Percentiles rank a stretch among this genome's conserved stretches.
phyloP scores from a whole-genome alignment of 371 early-diverging fungal species.

The Blakeslea trispora region DNA sequence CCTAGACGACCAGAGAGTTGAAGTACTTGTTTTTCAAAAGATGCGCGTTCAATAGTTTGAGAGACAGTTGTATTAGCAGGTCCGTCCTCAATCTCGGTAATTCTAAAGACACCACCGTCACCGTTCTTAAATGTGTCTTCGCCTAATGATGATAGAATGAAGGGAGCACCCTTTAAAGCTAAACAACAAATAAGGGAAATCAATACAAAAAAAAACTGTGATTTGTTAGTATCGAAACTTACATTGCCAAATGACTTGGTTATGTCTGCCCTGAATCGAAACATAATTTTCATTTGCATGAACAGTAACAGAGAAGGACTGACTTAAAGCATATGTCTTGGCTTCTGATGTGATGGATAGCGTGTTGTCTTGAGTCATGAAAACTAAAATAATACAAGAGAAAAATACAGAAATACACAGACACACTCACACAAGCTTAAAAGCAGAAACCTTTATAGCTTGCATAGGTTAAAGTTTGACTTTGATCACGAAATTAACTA shows the following conservation, averaged over 20 bases:
- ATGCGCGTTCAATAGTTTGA: slow-evolving; percentile 31
- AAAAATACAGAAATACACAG: background rate
- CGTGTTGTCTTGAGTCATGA: background rate
- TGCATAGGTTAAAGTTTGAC: no score
- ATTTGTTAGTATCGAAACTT: background rate
- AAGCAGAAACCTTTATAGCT: background rate
- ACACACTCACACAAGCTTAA: background rate
- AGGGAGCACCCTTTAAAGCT: slow-evolving; percentile 35
- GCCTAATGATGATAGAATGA: slow-evolving; percentile 30
- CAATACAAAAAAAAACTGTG: background rate
- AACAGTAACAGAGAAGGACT: background rate
- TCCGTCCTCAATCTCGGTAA: slow-evolving; percentile 29
- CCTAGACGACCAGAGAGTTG: slow-evolving; percentile 26
- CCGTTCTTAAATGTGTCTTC: slow-evolving; percentile 25
- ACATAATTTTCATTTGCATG: background rate
- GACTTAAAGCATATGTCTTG: background rate
- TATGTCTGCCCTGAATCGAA: background rate
- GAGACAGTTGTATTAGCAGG: slow-evolving; percentile 19
- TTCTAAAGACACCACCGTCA: slow-evolving; percentile 29
- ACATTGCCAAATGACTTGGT: slow-evolving; percentile 1
- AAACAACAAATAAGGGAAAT: background rate
- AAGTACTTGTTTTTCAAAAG: slow-evolving; percentile 15
- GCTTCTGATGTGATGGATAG: background rate
- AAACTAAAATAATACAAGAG: background rate
- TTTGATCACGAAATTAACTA: background rate